Base-by-base conservation (phyloP, 2,329 filamentous ascomycete species). In the Aphanoascus verrucosus region DNA sequence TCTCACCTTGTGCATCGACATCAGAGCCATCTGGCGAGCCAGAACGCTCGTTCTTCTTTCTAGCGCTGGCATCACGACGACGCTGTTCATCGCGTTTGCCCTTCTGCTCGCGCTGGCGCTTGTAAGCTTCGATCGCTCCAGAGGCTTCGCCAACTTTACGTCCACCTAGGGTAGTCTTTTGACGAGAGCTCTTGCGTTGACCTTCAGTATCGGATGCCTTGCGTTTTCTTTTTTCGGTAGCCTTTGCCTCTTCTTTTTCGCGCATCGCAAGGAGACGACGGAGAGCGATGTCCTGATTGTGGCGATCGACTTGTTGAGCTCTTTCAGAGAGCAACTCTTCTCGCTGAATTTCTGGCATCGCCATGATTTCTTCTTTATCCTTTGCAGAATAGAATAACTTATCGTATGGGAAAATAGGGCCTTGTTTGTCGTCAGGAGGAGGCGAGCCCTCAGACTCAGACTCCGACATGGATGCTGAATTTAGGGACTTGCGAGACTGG, bases 261-360 rank as follows among this genome's bases (percentile, higher is more conserved):
- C 85, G 66, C 74, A 80, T 68, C 72, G 84, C 71, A 67, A 94
- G 78, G 56, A 94, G 82, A 62, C 86, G 84, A 56, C 86, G 86
- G 48, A 96, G 79, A 58, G 90, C 82, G 46, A 83, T 78, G 63
- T 93, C 88, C 71, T 95, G 91, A 56, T 85, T 81, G 61, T 86
- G 84, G 50, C 83, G 83, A 64, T 93, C 86, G 55, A 90, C 84
- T 67, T 93, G 83, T 62, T 88, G 82, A 35, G 85, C 84, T 59
- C 93, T 88, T 61, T 94, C 87, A 17, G 89, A 91, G 5, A 98
- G 79, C 43, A 95, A 84, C 65, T 88, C 82, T 69, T 98, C 93
- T 58, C 91, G 85, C 65, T 94, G 84, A 49, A 97, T 84, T 72
- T 97, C 90, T 31, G 89, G 84, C 79, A 96, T 82, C 54, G 77